Base-by-base conservation (phyloP, 805 yeast species). In the Myxozyma sirexii region DNA sequence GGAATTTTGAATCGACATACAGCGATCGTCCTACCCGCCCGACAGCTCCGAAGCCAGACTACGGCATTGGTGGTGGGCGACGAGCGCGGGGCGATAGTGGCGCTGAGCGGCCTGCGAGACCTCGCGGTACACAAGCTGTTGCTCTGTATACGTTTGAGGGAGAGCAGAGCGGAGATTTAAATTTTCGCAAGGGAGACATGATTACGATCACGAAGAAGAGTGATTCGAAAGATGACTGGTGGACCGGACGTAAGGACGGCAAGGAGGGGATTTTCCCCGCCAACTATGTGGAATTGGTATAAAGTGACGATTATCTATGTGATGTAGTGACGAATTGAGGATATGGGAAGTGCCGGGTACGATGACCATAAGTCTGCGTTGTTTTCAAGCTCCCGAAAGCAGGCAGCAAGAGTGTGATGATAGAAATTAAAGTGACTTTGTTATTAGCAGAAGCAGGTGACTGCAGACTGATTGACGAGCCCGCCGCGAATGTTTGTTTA, bases 241-340 rank as follows among this genome's bases (percentile, higher is more conserved):
- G 99, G 99, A 90, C 97, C 0, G 99, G 99, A 27, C 84, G 88
- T 71, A 77, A 84, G 56, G 88, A 88, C 67, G 93, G 96, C 12
- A 76, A 76, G 62, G 90, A 89, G 68, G 99, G 99, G 44, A 92
- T 92, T 27, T 93, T 93, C 81, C 99, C 99, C 8, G 99, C 99
- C 1, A 93, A 93, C 73, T 93, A 93, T 71, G 97, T 93, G 44
- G 96, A 92, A 71, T 75, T 92, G 68, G 82, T 84, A 54, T 86
- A 71, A 68, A 33, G 24, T 17, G 39, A 19, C 23, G 21, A 19
- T 7, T 2, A 10, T 33, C 6, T 33, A 4, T 17, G 39, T 41
- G 17, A 21, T 7, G 13, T 15, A 15, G 26, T 19, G 35, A 29
- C 13, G 27, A 51, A 27, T 19, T 1, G 31, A 41, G 21, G 13